Evolutionary conservation across 805 yeast genomes (phyloP).

Genomic region (Zygosaccharomyces bailii): DNA sequence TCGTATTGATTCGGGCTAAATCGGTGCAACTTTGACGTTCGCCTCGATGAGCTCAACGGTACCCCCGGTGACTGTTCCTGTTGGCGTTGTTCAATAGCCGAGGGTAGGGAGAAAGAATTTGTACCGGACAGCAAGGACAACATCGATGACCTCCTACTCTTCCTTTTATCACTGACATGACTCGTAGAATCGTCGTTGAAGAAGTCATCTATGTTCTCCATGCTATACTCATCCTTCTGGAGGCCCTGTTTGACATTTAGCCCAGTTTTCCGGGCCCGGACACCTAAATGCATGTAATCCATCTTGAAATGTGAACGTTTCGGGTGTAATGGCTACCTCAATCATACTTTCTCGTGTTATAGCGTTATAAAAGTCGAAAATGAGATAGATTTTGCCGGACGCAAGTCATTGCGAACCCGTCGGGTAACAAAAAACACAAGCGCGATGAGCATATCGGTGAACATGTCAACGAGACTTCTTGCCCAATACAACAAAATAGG

Average conservation of each 20-base stretch:
- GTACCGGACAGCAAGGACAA: constrained; percentile 10
- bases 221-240: constrained; percentile 53
- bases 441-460: not conserved
- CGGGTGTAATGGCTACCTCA: not conserved
- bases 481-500: constrained; percentile 46
- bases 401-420: not conserved
- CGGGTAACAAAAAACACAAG: constrained; percentile 1
- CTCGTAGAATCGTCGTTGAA: constrained; percentile 47
- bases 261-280: constrained; percentile 65
- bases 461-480: constrained; percentile 19
- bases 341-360: not conserved
- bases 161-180: constrained; percentile 16
- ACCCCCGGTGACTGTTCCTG: not conserved
- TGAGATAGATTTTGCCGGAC: not conserved
- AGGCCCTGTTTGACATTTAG: constrained; percentile 46
- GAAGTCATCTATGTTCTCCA: constrained; percentile 70
- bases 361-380: not conserved
- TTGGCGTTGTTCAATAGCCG: constrained; percentile 2
- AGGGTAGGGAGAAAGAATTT: not conserved
- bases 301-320: constrained; percentile 17
- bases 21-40: constrained; percentile 5
- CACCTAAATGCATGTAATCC: constrained; percentile 51
- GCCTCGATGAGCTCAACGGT: constrained; percentile 8
- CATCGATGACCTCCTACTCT: constrained; percentile 25
- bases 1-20: constrained; percentile 3